Evolutionary conservation across 495 filamentous ascomycete genomes (phyloP), one percentile per base, ranked within the genome.

Genomic region (Polyplosphaeria fusca): DNA sequence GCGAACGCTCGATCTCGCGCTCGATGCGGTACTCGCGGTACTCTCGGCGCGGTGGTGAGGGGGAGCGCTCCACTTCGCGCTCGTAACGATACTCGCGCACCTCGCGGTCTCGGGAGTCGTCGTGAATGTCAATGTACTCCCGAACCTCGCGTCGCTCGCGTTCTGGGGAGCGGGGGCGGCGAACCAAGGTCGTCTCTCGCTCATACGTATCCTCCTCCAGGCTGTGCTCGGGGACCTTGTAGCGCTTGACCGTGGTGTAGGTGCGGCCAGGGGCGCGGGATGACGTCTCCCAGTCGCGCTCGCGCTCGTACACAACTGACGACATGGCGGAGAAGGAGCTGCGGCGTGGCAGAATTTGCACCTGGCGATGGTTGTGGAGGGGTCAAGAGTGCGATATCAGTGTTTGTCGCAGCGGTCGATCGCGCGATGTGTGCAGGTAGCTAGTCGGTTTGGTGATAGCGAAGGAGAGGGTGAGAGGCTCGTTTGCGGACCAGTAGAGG

Each of bases 221-320:
- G 22, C 53, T 35, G 7, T 43, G 54, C 13, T 74, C 72, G 32
- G 71, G 72, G 2, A 73, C 60, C 52, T 69, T 68, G 60, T 74
- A 74, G 32, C 71, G 68, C 42, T 69, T 68, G 30, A 74, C 68
- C 2, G 72, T 74, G 40, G 70, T 71, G 60, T 64, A 72, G 38
- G 57, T 53, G 39, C 53, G 66, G 4, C 63, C 63, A 18, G 42
- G 46, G 37, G 18, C 23, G 38, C 60, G 59, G 54, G 53, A 49
- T 20, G 28, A 18, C 12, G 50, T 52, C 26, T 68, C 66, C 59
- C 61, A 65, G 52, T 67, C 64, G 1, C 66, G 61, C 47, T 67
- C 64, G 18, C 63, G 42, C n/a, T 62, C 58, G 46, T 37, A 50
- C 7, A 67, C 14, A 7, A 42, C 51, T 20, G 50, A 54, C 20